Evolutionary conservation across 2,329 filamentous ascomycete genomes (phyloP), one percentile per base, ranked within the genome.

Genomic region (Chaetomium globosum): DNA sequence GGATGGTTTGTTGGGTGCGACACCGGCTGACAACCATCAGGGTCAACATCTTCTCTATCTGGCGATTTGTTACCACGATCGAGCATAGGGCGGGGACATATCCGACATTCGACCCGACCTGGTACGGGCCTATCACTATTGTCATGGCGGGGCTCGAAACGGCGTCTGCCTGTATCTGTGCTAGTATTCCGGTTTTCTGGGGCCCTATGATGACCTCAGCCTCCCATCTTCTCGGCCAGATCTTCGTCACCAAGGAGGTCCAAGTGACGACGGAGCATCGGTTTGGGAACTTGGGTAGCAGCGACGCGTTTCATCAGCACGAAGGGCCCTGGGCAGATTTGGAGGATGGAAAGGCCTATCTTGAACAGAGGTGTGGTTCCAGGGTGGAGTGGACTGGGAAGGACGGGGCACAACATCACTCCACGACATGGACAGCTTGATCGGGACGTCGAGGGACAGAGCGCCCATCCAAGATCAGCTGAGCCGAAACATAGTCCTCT

Each of bases 21-120:
- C 13, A 19, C 36, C 16, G 4, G 36, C 36, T 39, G 9, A 33
- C 36, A 12, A 4, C 19, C 19, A 28, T 10, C 55, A 59, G 59
- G 2, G 66, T 69, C 55, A 67, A 75, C 59, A 67, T 70, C 31
- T 68, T 76, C 61, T 75, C 75, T 3, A 69, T 72, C n/a, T 75
- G 74, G 71, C 74, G 75, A 9, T 69, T 77, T 13, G 61, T 70
- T 6, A 73, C 73, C 23, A 72, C 76, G 26, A 59, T 76, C 23
- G 66, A 74, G 26, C 72, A 76, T 64, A 67, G 70, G 57, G 73
- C 72, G 12, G 72, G 71, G 3, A 75, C 74, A 0, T 71, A 68
- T 57, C 75, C 75, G 6, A 76, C 72, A 0, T 71, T 74, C 59
- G 75, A 77, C 59, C 74, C 74, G 54, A 74, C 74, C 30, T 77